These are phyloP conservation scores for Phytomonas francai DNA, from an alignment of 208 protist genomes.

Conservation along the genomic window DNA sequence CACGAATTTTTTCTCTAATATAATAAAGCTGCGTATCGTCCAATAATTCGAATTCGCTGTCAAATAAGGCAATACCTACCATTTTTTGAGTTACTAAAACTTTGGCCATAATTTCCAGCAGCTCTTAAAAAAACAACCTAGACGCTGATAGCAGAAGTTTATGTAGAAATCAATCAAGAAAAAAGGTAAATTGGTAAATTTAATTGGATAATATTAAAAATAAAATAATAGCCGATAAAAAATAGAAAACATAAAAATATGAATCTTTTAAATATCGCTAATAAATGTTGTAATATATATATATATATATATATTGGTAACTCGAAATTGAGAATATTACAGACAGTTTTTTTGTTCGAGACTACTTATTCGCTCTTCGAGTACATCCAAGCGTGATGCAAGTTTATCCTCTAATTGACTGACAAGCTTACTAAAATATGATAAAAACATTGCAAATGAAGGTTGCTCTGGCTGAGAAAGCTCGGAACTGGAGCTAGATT, in stretches of 20 bases:
- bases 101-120: slow-evolving; percentile 1
- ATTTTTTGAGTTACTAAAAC: slow-evolving; percentile 43
- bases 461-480: slow-evolving; percentile 24
- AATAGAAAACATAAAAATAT: slow-evolving; percentile 13
- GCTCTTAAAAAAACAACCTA: background rate
- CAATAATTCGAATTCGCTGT: slow-evolving; percentile 29
- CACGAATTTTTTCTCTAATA: slow-evolving; percentile 39
- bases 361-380: slow-evolving; percentile 18
- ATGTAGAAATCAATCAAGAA: background rate
- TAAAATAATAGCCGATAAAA: slow-evolving; percentile 3
- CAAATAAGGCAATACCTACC: slow-evolving; percentile 66
- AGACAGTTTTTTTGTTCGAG: slow-evolving; percentile 11
- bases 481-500: slow-evolving; percentile 13
- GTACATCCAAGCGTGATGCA: slow-evolving; percentile 15
- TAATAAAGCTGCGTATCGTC: slow-evolving; percentile 25
- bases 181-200: slow-evolving; percentile 12
- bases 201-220: no score
- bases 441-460: background rate
- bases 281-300: background rate
- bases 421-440: slow-evolving; percentile 23
- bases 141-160: background rate
- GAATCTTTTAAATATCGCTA: background rate
- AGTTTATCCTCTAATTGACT: slow-evolving; percentile 26
- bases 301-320: background rate
- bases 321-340: background rate